Conservation (phyloP, 179 eudicot species). For the Spinacia oleracea region DNA sequence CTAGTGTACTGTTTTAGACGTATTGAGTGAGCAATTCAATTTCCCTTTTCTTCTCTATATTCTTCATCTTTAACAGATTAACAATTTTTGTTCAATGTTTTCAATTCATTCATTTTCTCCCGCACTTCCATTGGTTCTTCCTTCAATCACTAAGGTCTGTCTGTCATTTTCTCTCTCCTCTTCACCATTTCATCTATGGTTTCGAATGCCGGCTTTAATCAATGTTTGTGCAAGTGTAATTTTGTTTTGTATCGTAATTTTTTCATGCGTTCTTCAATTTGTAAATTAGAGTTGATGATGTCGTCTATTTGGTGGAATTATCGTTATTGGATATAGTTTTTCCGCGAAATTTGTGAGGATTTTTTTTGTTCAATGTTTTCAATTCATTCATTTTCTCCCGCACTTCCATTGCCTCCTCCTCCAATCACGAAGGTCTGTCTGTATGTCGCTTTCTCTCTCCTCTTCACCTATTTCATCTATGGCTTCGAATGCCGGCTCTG, state of each 20-base stretch:
- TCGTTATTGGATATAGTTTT: no score
- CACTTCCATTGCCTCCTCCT: slow-evolving; percentile 38
- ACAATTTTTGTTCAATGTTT: no score
- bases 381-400: slow-evolving; percentile 30
- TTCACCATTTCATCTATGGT: background rate
- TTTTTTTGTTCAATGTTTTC: background rate
- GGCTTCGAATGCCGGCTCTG: background rate
- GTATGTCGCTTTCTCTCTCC: slow-evolving; percentile 7
- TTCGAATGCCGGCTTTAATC: background rate
- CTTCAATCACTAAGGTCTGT: slow-evolving; percentile 45
- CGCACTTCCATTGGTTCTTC: slow-evolving; percentile 34
- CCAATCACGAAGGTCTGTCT: slow-evolving; percentile 42
- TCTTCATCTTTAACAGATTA: no score
- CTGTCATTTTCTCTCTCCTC: slow-evolving; percentile 5
- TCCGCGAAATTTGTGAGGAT: background rate
- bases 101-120: no score
- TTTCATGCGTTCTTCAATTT: background rate
- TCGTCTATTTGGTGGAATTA: background rate
- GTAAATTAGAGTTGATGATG: background rate
- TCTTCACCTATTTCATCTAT: background rate
- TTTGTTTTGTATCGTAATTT: background rate
- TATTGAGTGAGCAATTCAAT: no score
- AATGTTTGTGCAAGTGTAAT: background rate
- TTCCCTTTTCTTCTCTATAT: no score
- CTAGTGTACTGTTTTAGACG: no score